Conservation (phyloP, 2,329 filamentous ascomycete species). For the Lachnellula arida region DNA sequence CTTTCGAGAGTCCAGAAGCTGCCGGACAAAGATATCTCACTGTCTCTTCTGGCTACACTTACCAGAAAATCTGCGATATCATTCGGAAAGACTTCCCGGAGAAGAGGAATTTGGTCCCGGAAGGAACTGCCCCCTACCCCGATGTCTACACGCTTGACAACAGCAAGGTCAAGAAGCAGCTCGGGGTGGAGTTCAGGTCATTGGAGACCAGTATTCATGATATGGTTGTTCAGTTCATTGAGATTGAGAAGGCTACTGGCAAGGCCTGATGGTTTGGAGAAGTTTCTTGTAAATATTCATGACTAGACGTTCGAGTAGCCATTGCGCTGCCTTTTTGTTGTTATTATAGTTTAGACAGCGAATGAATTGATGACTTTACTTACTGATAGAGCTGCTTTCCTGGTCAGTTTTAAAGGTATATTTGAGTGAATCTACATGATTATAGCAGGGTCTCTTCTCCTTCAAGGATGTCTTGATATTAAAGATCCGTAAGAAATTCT, state of each 20-base stretch:
- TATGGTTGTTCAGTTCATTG: constrained; percentile 21
- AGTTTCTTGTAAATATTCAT: background rate
- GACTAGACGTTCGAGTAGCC: too few species aligned
- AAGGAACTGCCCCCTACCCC: constrained; percentile 15
- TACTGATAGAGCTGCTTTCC: too few species aligned
- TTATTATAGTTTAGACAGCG: too few species aligned
- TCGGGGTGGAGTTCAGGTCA: constrained; percentile 22
- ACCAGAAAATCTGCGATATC: constrained; percentile 52
- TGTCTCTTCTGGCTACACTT: constrained; percentile 53
- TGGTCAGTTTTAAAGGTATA: too few species aligned
- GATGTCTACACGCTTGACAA: constrained; percentile 22
- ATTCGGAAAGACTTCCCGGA: constrained; percentile 51
- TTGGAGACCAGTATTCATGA: constrained; percentile 22
- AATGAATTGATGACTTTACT: too few species aligned
- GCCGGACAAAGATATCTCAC: constrained; percentile 59
- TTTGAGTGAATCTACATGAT: too few species aligned
- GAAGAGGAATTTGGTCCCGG: constrained; percentile 43
- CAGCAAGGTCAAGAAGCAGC: constrained; percentile 20
- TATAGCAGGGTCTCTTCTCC: too few species aligned
- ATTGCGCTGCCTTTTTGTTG: too few species aligned
- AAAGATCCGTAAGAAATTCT: too few species aligned
- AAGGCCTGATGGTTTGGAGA: constrained; percentile 5
- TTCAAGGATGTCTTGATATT: too few species aligned
- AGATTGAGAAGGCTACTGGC: constrained; percentile 19
- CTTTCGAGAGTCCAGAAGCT: constrained; percentile 49